These are phyloP conservation scores for Stromatinia cepivora DNA, from an alignment of 2,329 filamentous ascomycete genomes.

Conservation along the genomic window DNA sequence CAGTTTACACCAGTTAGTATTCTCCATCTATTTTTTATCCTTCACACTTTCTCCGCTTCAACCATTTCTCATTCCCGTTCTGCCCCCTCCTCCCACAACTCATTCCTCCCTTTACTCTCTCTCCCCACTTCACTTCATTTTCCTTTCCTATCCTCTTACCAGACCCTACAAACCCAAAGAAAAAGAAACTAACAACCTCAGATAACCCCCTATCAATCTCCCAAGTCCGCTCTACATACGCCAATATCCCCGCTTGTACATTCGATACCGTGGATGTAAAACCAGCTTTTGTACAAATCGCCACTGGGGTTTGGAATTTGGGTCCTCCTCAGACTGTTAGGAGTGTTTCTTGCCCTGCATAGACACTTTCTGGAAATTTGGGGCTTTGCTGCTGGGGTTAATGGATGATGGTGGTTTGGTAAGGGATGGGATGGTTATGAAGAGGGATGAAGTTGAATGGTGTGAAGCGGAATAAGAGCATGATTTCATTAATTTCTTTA, in stretches of 20 bases:
- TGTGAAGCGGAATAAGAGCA: not conserved
- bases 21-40: not conserved
- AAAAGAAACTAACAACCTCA: not conserved
- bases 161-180: not conserved
- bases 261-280: constrained; percentile 30
- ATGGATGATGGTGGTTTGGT: not conserved
- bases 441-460: not conserved
- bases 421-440: not conserved
- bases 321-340: constrained; percentile 36
- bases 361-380: not conserved
- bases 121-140: no score
- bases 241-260: constrained; percentile 28
- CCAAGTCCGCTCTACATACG: constrained; percentile 28
- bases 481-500: not conserved
- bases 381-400: not conserved
- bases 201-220: constrained; percentile 37
- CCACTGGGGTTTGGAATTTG: constrained; percentile 31
- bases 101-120: not conserved
- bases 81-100: not conserved
- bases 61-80: not conserved
- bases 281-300: constrained; percentile 27
- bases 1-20: constrained; percentile 30
- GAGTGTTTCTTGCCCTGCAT: constrained; percentile 28
- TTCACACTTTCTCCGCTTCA: no score
- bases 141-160: not conserved